Percentiles rank a stretch among this genome's conserved stretches.
Conservation (phyloP, 2,329 filamentous ascomycete genomes). For the Periglandula ipomoeae region DNA sequence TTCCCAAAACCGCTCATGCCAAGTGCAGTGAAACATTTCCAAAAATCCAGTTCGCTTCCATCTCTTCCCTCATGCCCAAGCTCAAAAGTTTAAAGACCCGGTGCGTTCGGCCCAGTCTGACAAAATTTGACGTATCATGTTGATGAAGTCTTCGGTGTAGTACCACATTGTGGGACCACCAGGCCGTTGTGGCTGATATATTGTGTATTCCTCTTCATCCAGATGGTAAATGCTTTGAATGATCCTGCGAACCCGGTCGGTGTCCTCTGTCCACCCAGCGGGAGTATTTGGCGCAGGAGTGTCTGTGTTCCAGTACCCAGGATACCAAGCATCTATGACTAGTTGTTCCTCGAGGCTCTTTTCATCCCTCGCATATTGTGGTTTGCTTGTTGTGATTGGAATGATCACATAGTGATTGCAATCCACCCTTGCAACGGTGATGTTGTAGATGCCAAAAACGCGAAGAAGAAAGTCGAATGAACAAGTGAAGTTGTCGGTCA, state of each 20-base stretch:
- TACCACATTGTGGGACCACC: neutral
- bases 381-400: neutral
- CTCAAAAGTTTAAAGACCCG: no score
- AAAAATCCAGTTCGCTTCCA: no score
- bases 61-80: no score
- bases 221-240: neutral
- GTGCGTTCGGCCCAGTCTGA: no score
- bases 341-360: neutral
- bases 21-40: no score
- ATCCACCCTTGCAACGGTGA: neutral
- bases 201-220: neutral
- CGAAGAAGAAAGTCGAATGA: neutral
- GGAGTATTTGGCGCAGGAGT: neutral
- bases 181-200: neutral
- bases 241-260: neutral
- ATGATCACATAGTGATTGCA: neutral
- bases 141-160: neutral
- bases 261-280: neutral
- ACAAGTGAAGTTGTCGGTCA: neutral
- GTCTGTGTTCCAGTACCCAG: neutral
- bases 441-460: neutral
- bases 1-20: no score
- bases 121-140: neutral
- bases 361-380: neutral
- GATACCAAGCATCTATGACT: neutral